Conservation (phyloP, 2,329 filamentous ascomycete species). For the Hymenoscyphus scutula region DNA sequence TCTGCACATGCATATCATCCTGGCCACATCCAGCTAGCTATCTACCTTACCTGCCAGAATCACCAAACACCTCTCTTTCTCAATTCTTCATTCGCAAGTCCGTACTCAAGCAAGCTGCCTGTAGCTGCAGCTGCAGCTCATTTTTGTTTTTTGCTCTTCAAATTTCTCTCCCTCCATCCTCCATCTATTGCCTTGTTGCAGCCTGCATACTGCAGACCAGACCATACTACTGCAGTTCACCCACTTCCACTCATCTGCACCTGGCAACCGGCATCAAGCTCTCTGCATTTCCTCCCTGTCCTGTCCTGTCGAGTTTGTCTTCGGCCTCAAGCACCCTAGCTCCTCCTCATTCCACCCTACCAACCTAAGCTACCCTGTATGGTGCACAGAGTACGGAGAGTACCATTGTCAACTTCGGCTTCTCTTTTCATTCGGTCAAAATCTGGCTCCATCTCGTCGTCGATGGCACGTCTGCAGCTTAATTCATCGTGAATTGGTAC, state of each 20-base stretch:
- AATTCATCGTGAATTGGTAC: neutral
- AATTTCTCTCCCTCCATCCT: neutral
- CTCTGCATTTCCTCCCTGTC: conserved; percentile 6
- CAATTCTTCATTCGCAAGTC: no score
- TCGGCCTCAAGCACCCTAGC: neutral
- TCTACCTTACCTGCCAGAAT: no score
- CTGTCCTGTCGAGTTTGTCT: neutral
- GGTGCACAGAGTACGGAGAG: neutral
- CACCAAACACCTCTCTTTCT: no score
- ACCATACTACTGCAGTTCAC: conserved; percentile 1
- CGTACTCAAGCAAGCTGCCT: no score
- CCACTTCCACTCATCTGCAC: neutral
- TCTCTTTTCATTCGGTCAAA: conserved; percentile 5
- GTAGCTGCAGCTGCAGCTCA: no score
- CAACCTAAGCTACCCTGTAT: neutral
- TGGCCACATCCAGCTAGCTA: no score
- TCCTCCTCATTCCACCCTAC: neutral
- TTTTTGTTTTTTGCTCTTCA: neutral
- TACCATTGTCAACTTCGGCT: conserved; percentile 1
- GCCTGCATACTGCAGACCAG: neutral
- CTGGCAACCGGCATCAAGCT: neutral
- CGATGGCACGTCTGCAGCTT: neutral
- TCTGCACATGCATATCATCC: no score
- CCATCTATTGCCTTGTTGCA: neutral
- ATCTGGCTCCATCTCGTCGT: conserved; percentile 2